Evolutionary conservation across 768 basidiomycete species (phyloP), one percentile per base, ranked within the genome.

Genomic region (Mycena olivaceomarginata): DNA sequence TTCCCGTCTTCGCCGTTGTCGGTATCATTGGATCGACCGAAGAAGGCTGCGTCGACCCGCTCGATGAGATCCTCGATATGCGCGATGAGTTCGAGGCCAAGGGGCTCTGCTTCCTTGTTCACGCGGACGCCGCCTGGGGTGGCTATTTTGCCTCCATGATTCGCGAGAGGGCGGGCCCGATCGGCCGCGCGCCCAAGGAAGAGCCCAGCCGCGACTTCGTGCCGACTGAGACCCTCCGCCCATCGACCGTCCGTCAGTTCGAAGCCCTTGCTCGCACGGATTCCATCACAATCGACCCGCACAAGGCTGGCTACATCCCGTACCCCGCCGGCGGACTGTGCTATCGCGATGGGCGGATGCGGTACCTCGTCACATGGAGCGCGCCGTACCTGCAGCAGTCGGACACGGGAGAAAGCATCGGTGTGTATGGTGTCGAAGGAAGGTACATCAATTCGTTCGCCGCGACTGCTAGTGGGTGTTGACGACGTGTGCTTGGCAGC

Each of bases 381-480:
- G 82, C 77, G 68, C 87, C 82, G n/a, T 85, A 81, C 71, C 73
- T 85, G 46, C 59, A 76, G 53, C 75, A 81, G 60, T 79, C 76
- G 22, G 82, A 80, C 43, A 76, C 74, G 25, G 83, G 66, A 1
- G 85, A 84, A 69, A 86, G 81, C 66, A 88, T 90, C 51, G 89
- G 89, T 2, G 80, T 86, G 1, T 90, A 89, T 75, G 90, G 89
- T 6, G 82, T 91, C 46, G 90, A 90, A 78, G 89, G 89, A 70
- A 90, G 89, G 71, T 72, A 62, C 45, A 71, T 70, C 57, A 62
- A 40, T 71, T 63, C 45, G 45, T 63, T 63, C 46, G 31, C 37
- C 31, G 63, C 48, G 45, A 63, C 31, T 72, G 71, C 51, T 72
- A 65, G 89, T 88, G 45, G 51, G 84, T 72, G 31, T 70, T 64